Evolutionary conservation across 2,329 filamentous ascomycete genomes (phyloP), one percentile per base, ranked within the genome.

Genomic region (Monosporascus ibericus): DNA sequence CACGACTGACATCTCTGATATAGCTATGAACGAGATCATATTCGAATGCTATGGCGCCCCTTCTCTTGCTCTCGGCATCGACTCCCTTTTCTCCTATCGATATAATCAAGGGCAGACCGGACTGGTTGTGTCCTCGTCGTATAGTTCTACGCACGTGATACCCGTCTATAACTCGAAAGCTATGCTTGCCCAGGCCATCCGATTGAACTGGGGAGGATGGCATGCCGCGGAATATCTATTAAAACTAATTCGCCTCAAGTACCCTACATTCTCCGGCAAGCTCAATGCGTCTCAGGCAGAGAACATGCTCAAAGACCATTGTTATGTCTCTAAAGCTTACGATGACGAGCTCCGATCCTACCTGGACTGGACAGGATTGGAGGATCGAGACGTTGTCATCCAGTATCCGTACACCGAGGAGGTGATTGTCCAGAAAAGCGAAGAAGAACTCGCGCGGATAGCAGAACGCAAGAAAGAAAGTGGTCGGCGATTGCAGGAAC

Each of bases 341-440:
- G 87, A 94, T 52, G 69, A 77, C 5, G 94, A 99, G 65, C 70
- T 96, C 49, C 76, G 78, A 36, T 75, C 75, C 42, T 95, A 88
- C 64, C 76, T 99, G 17, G 92, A 97, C 52, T 96, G 92, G 91
- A 90, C 86, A 0, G 92, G 91, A 0, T 75, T 99, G 0, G 92
- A 97, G 64, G 90, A 96, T 58, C 81, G 94, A 40, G 89, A 97
- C 63, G 80, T 87, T 58, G 85, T 96, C 44, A 83, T 99, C 5
- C 94, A 99, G 66, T 95, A 95, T 61, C 94, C 94, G 0, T 99
- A 84, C 66, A 95, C 90, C 0, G 94, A 99, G 70, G 92, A 96
- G 59, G 77, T 97, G 3, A 76, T 96, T 2, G 72, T 92, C 0
- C 89, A 96, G 67, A 99, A 99, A 74, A 94, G 87, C 2, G 90